phyloP scores from a whole-genome alignment of 2,329 filamentous ascomycete genomes.

The Akanthomyces lecanii region DNA sequence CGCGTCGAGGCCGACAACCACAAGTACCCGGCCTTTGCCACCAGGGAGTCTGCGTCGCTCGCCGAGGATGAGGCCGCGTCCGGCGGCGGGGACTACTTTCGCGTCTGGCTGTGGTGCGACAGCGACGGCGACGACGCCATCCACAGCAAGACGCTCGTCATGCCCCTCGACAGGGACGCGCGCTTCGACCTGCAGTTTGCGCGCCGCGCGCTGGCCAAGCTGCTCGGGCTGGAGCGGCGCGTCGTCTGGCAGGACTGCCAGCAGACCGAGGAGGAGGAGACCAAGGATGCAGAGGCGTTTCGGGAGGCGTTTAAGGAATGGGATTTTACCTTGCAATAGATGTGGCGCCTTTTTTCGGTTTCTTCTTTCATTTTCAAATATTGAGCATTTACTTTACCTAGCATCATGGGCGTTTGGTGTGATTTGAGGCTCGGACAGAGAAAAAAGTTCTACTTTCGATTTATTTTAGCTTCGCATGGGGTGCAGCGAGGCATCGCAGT shows the following conservation, averaged over 20 bases:
- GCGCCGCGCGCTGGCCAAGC: conserved; percentile 79
- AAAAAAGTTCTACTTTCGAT: neutral
- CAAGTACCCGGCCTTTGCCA: conserved; percentile 48
- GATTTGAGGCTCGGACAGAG: neutral
- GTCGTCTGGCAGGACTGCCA: conserved; percentile 79
- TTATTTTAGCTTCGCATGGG: neutral
- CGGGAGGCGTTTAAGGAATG: conserved; percentile 77
- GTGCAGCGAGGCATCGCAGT: neutral
- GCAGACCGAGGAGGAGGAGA: conserved; percentile 75
- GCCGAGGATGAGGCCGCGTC: conserved; percentile 43
- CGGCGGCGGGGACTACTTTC: conserved; percentile 63
- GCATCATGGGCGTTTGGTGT: neutral
- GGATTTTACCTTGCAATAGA: conserved; percentile 64
- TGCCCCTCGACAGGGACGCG: conserved; percentile 66
- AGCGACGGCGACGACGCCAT: conserved; percentile 47
- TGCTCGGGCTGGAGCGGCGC: conserved; percentile 75
- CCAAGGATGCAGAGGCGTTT: conserved; percentile 70
- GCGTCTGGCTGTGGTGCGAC: conserved; percentile 73
- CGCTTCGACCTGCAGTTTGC: conserved; percentile 91
- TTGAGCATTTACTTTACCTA: neutral
- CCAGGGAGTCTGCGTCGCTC: conserved; percentile 43
- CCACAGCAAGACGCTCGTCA: conserved; percentile 62
- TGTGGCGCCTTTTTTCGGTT: neutral
- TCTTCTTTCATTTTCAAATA: neutral
- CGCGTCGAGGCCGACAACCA: conserved; percentile 80